Percentiles rank a stretch among this genome's conserved stretches.
Conservation (phyloP, 805 yeast species). For the Metschnikowia reukaufii region DNA sequence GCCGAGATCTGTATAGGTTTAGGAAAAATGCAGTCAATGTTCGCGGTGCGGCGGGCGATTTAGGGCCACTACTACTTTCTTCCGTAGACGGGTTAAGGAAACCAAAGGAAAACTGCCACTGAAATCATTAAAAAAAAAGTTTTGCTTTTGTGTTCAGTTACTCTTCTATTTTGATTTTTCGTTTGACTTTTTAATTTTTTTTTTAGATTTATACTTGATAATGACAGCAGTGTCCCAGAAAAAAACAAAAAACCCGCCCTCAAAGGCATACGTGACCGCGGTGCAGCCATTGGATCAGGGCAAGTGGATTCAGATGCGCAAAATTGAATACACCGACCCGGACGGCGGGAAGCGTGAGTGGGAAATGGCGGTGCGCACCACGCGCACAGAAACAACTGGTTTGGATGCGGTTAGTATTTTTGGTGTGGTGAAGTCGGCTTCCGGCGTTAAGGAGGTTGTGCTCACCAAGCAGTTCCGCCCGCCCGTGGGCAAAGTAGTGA, state of each 20-base stretch:
- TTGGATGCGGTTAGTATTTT: constrained; percentile 92
- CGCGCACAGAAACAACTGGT: constrained; percentile 57
- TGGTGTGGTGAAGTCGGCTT: constrained; percentile 60
- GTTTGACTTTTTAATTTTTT: not conserved
- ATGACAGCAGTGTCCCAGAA: too few species aligned
- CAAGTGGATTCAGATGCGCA: constrained; percentile 55
- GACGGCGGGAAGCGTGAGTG: constrained; percentile 68
- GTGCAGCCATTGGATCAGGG: constrained; percentile 38
- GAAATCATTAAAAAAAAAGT: too few species aligned
- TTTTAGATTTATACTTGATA: too few species aligned
- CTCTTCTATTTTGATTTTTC: too few species aligned
- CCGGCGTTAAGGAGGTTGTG: constrained; percentile 41
- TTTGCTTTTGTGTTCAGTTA: too few species aligned
- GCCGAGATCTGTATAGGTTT: too few species aligned
- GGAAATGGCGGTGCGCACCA: constrained; percentile 87
- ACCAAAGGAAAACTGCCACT: too few species aligned
- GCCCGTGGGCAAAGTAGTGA: constrained; percentile 82
- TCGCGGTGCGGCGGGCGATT: too few species aligned
- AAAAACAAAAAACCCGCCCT: constrained; percentile 29
- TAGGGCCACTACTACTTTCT: too few species aligned
- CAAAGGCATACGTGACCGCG: constrained; percentile 31
- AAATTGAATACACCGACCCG: constrained; percentile 71
- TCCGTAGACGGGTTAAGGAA: too few species aligned
- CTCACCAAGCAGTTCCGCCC: constrained; percentile 92
- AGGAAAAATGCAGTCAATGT: too few species aligned